phyloP scores from a whole-genome alignment of 208 protist species.

The Blastocrithidia nonstop region DNA sequence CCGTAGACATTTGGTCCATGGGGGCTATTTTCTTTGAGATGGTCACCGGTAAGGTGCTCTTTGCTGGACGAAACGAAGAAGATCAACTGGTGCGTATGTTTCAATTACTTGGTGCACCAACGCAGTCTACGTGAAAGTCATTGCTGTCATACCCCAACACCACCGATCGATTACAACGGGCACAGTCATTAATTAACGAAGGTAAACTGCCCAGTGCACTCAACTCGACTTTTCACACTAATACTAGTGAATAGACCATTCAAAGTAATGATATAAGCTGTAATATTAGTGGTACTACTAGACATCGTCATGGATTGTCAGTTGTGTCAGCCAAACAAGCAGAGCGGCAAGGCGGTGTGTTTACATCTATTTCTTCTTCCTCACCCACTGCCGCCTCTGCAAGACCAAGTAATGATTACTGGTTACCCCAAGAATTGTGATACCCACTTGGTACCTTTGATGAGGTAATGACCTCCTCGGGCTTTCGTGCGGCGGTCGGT shows the following conservation, averaged over 20 bases:
- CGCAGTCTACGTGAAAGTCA: slow-evolving; percentile 86
- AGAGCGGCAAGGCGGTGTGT: not conserved
- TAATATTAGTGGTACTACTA: slow-evolving; percentile 1
- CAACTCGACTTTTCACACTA: not conserved
- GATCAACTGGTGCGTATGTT: slow-evolving; percentile 86
- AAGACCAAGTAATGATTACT: slow-evolving; percentile 13
- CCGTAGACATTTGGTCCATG: slow-evolving; percentile 89
- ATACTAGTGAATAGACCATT: not conserved
- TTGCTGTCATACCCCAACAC: slow-evolving; percentile 49
- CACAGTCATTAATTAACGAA: slow-evolving; percentile 5
- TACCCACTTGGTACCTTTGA: slow-evolving; percentile 30
- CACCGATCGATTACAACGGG: slow-evolving; percentile 15
- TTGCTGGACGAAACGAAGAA: slow-evolving; percentile 73
- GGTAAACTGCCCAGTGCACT: not conserved
- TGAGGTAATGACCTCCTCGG: slow-evolving; percentile 25
- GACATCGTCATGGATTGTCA: not conserved
- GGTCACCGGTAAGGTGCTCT: slow-evolving; percentile 69
- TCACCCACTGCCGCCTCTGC: too few relatives aligned
- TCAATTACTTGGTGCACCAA: slow-evolving; percentile 87
- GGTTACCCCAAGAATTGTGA: slow-evolving; percentile 29
- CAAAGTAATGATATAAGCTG: not conserved
- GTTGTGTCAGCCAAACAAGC: not conserved
- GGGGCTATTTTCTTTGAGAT: slow-evolving; percentile 91
- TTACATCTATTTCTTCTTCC: too few relatives aligned
- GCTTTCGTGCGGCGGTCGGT: slow-evolving; percentile 20